Percentiles rank a stretch among this genome's conserved stretches.
These are phyloP conservation scores for Ogataea sp. DNA, from an alignment of 805 yeast genomes.

Conservation along the genomic window DNA sequence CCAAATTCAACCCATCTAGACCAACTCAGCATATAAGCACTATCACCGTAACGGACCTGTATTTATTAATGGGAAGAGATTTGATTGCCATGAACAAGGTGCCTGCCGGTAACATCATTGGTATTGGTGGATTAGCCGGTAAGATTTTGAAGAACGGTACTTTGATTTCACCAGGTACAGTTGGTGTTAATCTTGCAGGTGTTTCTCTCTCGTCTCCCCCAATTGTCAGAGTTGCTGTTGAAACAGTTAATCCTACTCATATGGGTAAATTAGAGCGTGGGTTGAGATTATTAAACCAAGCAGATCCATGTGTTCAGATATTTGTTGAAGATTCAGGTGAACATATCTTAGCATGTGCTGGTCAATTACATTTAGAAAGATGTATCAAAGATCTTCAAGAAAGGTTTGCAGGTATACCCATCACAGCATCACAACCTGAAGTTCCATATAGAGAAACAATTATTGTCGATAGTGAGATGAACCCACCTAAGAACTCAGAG, in stretches of 20 bases:
- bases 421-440: slow-evolving; percentile 81
- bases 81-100: slow-evolving; percentile 68
- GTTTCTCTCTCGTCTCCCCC: slow-evolving; percentile 75
- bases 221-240: slow-evolving; percentile 91
- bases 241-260: slow-evolving; percentile 81
- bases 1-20: slow-evolving; percentile 68
- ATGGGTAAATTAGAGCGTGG: slow-evolving; percentile 74
- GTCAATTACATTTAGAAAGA: slow-evolving; percentile 92
- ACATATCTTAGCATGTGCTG: slow-evolving; percentile 89
- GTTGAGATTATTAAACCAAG: slow-evolving; percentile 65
- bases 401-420: slow-evolving; percentile 86
- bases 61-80: slow-evolving; percentile 88
- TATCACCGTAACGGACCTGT: slow-evolving; percentile 61
- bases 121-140: slow-evolving; percentile 85
- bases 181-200: slow-evolving; percentile 73
- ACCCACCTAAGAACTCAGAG: slow-evolving; percentile 36
- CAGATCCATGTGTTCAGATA: slow-evolving; percentile 93
- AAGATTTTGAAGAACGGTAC: slow-evolving; percentile 85
- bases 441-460: slow-evolving; percentile 92
- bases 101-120: slow-evolving; percentile 94
- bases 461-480: slow-evolving; percentile 40
- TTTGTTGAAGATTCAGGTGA: slow-evolving; percentile 87
- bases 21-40: slow-evolving; percentile 48
- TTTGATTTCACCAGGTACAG: slow-evolving; percentile 44
- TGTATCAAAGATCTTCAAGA: slow-evolving; percentile 86